Evolutionary conservation across 805 yeast species (phyloP), one percentile per base, ranked within the genome.

Genomic region (Starmerella bombicola): DNA sequence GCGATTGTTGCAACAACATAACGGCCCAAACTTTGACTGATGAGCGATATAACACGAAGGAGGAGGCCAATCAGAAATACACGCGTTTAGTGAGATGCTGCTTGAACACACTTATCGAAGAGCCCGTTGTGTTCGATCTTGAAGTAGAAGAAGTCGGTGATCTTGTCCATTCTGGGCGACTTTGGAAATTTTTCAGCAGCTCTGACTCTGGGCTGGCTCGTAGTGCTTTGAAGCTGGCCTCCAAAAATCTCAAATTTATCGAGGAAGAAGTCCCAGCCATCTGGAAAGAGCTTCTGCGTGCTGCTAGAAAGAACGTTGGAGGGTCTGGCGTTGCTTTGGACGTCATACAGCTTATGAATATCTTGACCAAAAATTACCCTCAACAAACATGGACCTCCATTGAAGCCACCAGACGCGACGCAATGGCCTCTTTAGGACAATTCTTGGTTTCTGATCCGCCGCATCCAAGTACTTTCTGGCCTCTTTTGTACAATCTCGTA

Each of bases 1-100:
- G 65, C 33, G 73, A 75, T 26, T 64, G 73, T 0, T 52, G 82
- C 7, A 57, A 69, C 13, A 56, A 61, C 24, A 94, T 85, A 55
- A 64, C 73, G 3, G 68, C 68, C 3, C 74, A 70, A 13, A 70
- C 84, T 0, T 58, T 86, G 17, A 75, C 86, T 2, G 95, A 86
- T 52, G 80, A 77, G 53, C 65, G 94, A 41, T 75, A 73, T 50
- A 70, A 76, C 16, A 68, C 74, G 3, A 69, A 69, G 36, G 81
- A 76, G 33, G 93, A 84, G 45, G 69, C 81, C 0, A 64, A 64
- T 22, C 60, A 74, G 16, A 82, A 81, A 55, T 81, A 75, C 53
- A 64, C 67, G 22, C 63, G 93, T 43, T 67, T 78, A 2, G 53
- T 74, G 13, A 65, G 67, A 28, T 63, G 75, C 5, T 61, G 76